Evolutionary conservation across 805 yeast genomes (phyloP).

Genomic region (Candida vaughaniae): DNA sequence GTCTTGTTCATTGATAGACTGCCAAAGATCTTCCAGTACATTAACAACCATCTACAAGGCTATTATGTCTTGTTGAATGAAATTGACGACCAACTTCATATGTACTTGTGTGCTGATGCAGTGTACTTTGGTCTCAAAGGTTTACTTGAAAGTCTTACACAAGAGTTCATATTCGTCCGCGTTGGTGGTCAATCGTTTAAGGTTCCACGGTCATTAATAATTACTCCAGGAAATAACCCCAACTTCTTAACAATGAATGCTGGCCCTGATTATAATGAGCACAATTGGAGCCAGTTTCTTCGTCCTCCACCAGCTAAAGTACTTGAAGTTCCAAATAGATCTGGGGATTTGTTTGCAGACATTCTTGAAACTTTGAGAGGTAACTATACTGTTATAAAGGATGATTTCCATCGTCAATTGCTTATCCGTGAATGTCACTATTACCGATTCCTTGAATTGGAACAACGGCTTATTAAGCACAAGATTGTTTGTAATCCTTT

Average conservation of each 20-base stretch:
- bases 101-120: conserved; percentile 67
- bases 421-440: conserved; percentile 71
- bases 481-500: conserved; percentile 53
- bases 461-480: conserved; percentile 63
- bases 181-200: conserved; percentile 63
- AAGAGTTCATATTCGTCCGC: conserved; percentile 50
- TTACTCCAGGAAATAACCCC: conserved; percentile 66
- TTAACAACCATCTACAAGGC: conserved; percentile 77
- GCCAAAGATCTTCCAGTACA: conserved; percentile 63
- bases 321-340: conserved; percentile 49
- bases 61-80: conserved; percentile 61
- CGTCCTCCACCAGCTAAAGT: conserved; percentile 81
- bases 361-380: conserved; percentile 59
- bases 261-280: conserved; percentile 41
- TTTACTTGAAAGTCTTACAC: conserved; percentile 44
- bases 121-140: conserved; percentile 65
- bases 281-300: conserved; percentile 46
- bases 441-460: conserved; percentile 72
- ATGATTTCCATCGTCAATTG: conserved; percentile 54
- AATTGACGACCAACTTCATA: conserved; percentile 52
- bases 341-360: conserved; percentile 53
- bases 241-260: conserved; percentile 72
- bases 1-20: conserved; percentile 71
- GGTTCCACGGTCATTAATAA: conserved; percentile 55
- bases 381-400: conserved; percentile 43